phyloP scores from a whole-genome alignment of 164 flowering plant genomes.

The Magnolia changhungtana region DNA sequence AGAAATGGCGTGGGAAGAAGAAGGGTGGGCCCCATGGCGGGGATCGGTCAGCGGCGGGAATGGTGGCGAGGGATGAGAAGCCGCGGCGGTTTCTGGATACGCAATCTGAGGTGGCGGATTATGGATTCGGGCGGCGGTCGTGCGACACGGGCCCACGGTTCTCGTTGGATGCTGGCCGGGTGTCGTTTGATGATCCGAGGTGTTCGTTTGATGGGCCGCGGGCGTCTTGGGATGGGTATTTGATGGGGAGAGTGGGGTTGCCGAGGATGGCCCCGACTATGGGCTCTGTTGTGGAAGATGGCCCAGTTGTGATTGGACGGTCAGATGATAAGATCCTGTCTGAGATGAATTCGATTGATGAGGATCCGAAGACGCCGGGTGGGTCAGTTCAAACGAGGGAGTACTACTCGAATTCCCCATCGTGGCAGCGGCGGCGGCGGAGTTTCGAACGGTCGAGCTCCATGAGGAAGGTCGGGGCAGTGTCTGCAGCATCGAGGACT shows the following conservation, averaged over 20 bases:
- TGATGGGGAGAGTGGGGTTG: conserved; percentile 33
- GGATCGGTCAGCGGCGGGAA: background rate
- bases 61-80: conserved; percentile 23
- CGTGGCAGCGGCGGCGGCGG: conserved; percentile 58
- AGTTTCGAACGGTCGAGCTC: conserved; percentile 81
- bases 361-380: conserved; percentile 62
- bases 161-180: conserved; percentile 47
- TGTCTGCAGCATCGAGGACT: conserved; percentile 21
- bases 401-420: conserved; percentile 71
- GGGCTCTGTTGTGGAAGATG: conserved; percentile 67
- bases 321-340: conserved; percentile 67
- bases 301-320: conserved; percentile 41
- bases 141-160: conserved; percentile 51
- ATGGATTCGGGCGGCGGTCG: conserved; percentile 76
- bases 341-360: conserved; percentile 40
- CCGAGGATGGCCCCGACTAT: conserved; percentile 68
- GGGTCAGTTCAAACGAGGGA: conserved; percentile 89
- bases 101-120: conserved; percentile 82
- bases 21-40: conserved; percentile 34
- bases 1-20: conserved; percentile 80
- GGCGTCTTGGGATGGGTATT: conserved; percentile 93
- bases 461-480: conserved; percentile 62
- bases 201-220: conserved; percentile 80
- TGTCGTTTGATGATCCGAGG: conserved; percentile 62
- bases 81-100: conserved; percentile 50